Evolutionary conservation across 805 yeast species (phyloP).

Genomic region (Hanseniaspora hatyaiensis): DNA sequence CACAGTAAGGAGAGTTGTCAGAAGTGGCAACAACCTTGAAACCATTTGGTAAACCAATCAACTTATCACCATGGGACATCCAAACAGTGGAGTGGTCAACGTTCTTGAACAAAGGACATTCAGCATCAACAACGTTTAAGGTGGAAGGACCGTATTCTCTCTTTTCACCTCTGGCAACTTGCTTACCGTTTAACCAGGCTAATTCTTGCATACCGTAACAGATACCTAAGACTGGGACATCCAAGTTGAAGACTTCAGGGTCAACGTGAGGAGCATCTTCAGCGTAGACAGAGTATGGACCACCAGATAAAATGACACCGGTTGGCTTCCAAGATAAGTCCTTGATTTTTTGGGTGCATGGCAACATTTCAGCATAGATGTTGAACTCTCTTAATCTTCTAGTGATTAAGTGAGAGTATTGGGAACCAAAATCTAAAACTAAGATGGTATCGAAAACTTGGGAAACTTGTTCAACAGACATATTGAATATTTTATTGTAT

Average conservation of each 20-base stretch:
- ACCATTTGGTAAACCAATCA: constrained; percentile 78
- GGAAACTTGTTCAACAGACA: constrained; percentile 48
- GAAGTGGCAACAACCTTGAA: constrained; percentile 83
- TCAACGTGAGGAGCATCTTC: constrained; percentile 96
- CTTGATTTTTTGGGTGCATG: constrained; percentile 93
- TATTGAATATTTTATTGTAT: not conserved
- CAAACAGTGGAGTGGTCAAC: constrained; percentile 93
- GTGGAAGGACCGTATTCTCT: constrained; percentile 97
- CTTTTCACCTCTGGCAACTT: constrained; percentile 88
- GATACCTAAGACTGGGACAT: constrained; percentile 91
- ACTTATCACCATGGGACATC: constrained; percentile 99
- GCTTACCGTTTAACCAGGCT: constrained; percentile 92
- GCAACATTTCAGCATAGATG: constrained; percentile 97
- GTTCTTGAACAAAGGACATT: constrained; percentile 67
- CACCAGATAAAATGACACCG: constrained; percentile 92
- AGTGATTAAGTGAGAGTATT: constrained; percentile 91
- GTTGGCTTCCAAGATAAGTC: constrained; percentile 90
- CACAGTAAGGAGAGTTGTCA: constrained; percentile 91
- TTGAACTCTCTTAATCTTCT: constrained; percentile 96
- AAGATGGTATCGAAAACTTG: constrained; percentile 89
- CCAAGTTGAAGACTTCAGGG: constrained; percentile 77
- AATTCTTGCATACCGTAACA: constrained; percentile 99
- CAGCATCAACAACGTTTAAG: constrained; percentile 56
- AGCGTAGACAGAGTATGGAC: constrained; percentile 95
- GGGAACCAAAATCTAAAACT: constrained; percentile 96